phyloP scores from a whole-genome alignment of 805 yeast genomes.

The Wickerhamiella sergipiensis region DNA sequence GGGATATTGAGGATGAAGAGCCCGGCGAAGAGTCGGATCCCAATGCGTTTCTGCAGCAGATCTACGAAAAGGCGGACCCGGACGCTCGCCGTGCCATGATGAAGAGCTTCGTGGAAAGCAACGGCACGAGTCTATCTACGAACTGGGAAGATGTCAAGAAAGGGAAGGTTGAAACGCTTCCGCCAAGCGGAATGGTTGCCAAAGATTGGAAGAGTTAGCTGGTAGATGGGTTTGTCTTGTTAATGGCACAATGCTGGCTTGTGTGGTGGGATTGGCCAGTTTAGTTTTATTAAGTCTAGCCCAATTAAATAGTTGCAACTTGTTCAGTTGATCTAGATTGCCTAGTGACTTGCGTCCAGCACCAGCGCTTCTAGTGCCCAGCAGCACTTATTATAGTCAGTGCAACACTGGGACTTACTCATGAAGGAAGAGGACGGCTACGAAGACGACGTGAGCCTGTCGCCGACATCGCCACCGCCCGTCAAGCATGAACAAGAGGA shows the following conservation, averaged over 20 bases:
- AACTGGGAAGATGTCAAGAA: slow-evolving; percentile 80
- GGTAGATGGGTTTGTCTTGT: too few relatives aligned
- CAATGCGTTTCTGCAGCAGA: slow-evolving; percentile 52
- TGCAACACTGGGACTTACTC: too few relatives aligned
- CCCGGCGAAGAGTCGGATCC: slow-evolving; percentile 34
- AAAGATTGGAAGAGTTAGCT: slow-evolving; percentile 33
- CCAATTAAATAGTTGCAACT: too few relatives aligned
- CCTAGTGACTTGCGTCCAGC: too few relatives aligned
- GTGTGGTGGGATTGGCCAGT: too few relatives aligned
- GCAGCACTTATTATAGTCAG: too few relatives aligned
- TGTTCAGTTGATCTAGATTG: too few relatives aligned
- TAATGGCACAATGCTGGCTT: too few relatives aligned
- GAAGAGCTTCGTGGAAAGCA: slow-evolving; percentile 87
- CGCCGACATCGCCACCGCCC: slow-evolving; percentile 22
- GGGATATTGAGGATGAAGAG: slow-evolving; percentile 44
- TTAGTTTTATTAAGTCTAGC: too few relatives aligned
- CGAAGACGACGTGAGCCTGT: slow-evolving; percentile 27
- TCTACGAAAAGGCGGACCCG: slow-evolving; percentile 71
- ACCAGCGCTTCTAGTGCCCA: too few relatives aligned
- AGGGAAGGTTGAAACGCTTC: slow-evolving; percentile 47
- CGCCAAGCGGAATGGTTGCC: slow-evolving; percentile 63
- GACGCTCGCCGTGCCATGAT: slow-evolving; percentile 89
- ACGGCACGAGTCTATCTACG: slow-evolving; percentile 87
- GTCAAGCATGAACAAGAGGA: slow-evolving; percentile 21
- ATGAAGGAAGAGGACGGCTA: slow-evolving; percentile 11